Conservation (phyloP, 2,329 filamentous ascomycete species). For the Neurospora sp. region DNA sequence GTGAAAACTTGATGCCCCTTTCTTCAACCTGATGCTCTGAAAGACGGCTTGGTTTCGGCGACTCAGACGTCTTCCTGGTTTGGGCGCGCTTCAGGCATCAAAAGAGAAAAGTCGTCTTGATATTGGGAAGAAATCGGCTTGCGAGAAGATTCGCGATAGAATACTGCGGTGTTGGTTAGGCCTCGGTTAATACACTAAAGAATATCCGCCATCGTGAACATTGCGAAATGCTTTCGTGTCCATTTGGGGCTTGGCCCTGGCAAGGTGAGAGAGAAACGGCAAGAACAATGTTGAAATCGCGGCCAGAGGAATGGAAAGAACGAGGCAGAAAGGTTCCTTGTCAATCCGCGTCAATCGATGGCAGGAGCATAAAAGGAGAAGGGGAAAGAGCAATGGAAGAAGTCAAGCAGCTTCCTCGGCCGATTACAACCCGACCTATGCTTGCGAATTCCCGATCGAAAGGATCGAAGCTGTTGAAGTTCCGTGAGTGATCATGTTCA, state of each 20-base stretch:
- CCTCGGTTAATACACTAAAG: background rate
- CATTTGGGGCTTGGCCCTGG: background rate
- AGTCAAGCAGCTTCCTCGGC: background rate
- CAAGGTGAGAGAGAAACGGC: background rate
- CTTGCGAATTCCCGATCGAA: background rate
- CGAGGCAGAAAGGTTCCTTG: background rate
- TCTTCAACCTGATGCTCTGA: too few relatives aligned
- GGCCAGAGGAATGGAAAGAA: background rate
- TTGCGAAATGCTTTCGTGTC: background rate
- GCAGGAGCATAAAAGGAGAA: background rate
- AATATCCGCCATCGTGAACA: background rate
- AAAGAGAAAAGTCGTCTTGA: background rate
- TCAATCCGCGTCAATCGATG: background rate
- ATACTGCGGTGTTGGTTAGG: background rate
- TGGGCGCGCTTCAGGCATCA: too few relatives aligned
- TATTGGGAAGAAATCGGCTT: background rate
- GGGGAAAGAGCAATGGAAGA: background rate
- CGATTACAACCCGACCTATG: background rate
- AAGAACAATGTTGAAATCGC: background rate
- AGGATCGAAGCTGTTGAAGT: background rate
- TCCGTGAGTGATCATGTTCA: background rate
- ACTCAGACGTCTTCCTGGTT: too few relatives aligned
- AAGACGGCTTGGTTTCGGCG: too few relatives aligned
- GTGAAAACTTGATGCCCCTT: too few relatives aligned
- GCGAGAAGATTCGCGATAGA: background rate